These are phyloP conservation scores for Carex cristatella DNA, from an alignment of 176 grass and related monocot genomes.

Conservation along the genomic window DNA sequence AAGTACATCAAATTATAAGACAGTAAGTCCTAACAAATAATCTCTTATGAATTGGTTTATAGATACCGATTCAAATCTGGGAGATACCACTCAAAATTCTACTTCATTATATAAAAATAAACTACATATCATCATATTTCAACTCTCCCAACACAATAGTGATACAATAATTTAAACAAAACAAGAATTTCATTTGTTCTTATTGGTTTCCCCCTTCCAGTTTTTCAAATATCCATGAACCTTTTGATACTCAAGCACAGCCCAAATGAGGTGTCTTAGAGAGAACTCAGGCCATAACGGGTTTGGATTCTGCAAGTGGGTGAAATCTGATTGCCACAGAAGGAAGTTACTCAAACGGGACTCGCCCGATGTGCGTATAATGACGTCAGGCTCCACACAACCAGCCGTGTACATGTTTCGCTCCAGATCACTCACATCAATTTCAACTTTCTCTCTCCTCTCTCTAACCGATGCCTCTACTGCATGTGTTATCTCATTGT, in stretches of 20 bases:
- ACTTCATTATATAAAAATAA: no score
- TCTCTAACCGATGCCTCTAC: conserved; percentile 36
- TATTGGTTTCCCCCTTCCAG: conserved; percentile 24
- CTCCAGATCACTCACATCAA: conserved; percentile 46
- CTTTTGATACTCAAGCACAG: conserved; percentile 62
- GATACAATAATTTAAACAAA: no score
- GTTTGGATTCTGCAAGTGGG: conserved; percentile 60
- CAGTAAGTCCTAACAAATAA: background rate
- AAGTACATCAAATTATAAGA: background rate
- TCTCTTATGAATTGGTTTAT: background rate
- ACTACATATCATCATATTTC: no score
- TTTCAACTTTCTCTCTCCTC: conserved; percentile 18
- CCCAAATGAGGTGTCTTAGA: conserved; percentile 57
- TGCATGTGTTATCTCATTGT: conserved; percentile 61
- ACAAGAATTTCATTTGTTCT: background rate
- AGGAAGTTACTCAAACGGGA: conserved; percentile 77
- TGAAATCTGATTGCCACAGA: conserved; percentile 59
- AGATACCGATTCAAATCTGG: background rate
- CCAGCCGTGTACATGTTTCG: conserved; percentile 39
- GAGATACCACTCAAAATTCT: no score
- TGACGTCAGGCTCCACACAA: conserved; percentile 61
- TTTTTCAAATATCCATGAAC: conserved; percentile 49
- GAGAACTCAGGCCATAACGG: conserved; percentile 76
- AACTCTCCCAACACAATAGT: no score
- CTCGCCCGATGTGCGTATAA: conserved; percentile 72